Evolutionary conservation across 1,284 basidiomycete genomes (phyloP), one percentile per base, ranked within the genome.

Genomic region (Pyrrhoderma lamaoense): DNA sequence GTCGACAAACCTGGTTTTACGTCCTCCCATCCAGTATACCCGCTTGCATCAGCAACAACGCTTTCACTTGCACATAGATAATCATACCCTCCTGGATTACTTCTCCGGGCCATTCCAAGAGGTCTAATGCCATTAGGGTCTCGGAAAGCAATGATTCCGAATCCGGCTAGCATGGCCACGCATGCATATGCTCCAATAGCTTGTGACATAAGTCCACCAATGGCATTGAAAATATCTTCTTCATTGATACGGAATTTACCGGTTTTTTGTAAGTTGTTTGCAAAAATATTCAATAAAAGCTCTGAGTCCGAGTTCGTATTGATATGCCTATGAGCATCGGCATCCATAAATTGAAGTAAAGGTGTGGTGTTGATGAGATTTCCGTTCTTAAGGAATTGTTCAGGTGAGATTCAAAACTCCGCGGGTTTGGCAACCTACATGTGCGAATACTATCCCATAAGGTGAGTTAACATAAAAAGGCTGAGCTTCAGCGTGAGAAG

Each of bases 391-490:
- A 40, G 47, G 46, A 42, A 16, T n/a, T 43, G 59, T 16, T 58
- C 55, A 16, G 57, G 34, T 61, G 22, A 56, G 36, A 19, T 14
- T 39, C 23, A 18, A 21, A 27, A 43, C 38, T 34, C 34, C 16
- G 22, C 22, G 22, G 2, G 18, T n/a, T 23, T 34, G 37, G 8
- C 14, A 14, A 72, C 88, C 60, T 64, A 93, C 93, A 76, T 99
- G 96, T 31, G 92, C 95, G 66, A 99, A 90, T 55, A 94, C 92
- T 64, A 99, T 97, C 52, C 96, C 96, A 65, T 96, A 97, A 8
- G 96, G 96, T 18, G 93, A 95, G 74, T 99, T 99, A 62, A 99
- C 96, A 68, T 99, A 99, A 78, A 99, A 99, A 1, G 96, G 96
- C 66, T 99, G 96, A 3, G 96, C 94, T 68, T 99, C 96, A n/a